Base-by-base conservation (phyloP, 2,329 filamentous ascomycete genomes). In the Pleurostoma richardsiae region DNA sequence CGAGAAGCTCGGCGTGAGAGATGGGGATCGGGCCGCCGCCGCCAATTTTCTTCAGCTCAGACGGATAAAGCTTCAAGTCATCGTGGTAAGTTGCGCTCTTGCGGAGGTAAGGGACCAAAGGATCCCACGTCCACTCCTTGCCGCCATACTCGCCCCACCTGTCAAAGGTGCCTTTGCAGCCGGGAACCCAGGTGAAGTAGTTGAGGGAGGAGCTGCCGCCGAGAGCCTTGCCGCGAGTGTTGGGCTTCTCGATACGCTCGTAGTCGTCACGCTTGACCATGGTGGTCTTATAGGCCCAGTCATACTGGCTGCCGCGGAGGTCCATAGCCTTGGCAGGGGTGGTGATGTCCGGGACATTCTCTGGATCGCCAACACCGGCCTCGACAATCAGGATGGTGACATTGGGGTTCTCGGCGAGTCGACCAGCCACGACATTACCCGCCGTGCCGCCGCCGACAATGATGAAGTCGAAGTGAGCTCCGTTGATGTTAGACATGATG, bases 141-240 rank as follows among this genome's bases (percentile, higher is more conserved):
- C 87, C 88, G 42, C 86, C 86, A 31, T 77, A 78, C 62, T 87
- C 86, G n/a, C 81, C 82, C 71, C 85, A 79, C 26, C 84, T 83
- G 58, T 91, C 76, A 54, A 79, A 84, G 0, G 79, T 83, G 3
- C 69, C 68, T 45, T 73, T 73, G 47, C 71, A 76, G 2, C 80
- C 81, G 1, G 73, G 78, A 4, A 82, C 69, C 80, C 80, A 85
- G 10, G 79, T 82, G 60, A 77, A 83, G 59, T 84, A 85, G 63
- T 85, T 85, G 42, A 80, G 59, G 38, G 68, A 76, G 0, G 72
- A 76, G 49, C 74, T 79, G 11, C 81, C 80, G 33, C 80, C 80
- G 0, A 84, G 74, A 3, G 69, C 70, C 61, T 80, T 80, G 7
- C 81, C 76, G 39, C 80, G 72, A 7, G 79, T 82, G 57, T 83